Evolutionary conservation across 2,329 filamentous ascomycete species (phyloP).

Genomic region (Fusarium brevicatenulatum): DNA sequence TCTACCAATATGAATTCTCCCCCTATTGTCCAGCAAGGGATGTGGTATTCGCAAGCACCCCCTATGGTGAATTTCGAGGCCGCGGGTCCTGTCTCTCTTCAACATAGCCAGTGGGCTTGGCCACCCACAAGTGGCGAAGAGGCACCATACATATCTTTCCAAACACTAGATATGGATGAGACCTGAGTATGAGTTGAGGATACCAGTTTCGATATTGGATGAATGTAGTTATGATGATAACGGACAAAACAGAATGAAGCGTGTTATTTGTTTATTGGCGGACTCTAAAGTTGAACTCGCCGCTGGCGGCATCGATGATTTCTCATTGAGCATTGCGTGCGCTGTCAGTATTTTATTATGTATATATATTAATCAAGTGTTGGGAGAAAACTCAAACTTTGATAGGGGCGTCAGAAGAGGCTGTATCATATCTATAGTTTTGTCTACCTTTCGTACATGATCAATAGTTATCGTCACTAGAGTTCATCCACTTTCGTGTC

Average conservation of each 20-base stretch:
- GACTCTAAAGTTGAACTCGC: background rate
- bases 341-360: background rate
- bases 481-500: background rate
- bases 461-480: background rate
- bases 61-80: slow-evolving; percentile 47
- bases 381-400: background rate
- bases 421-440: background rate
- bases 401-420: background rate
- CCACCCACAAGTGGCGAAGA: slow-evolving; percentile 36
- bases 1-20: slow-evolving; percentile 30
- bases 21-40: slow-evolving; percentile 32
- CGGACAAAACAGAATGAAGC: background rate
- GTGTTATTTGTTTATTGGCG: background rate
- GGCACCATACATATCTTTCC: slow-evolving; percentile 26
- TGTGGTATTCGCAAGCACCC: slow-evolving; percentile 47
- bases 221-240: background rate
- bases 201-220: background rate
- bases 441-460: background rate
- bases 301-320: background rate
- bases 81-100: slow-evolving; percentile 34
- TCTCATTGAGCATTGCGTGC: background rate
- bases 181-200: background rate
- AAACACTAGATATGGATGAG: slow-evolving; percentile 36
- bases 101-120: slow-evolving; percentile 45
- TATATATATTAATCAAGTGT: background rate